These are phyloP conservation scores for Ascosphaera acerosa DNA, from an alignment of 2,329 filamentous ascomycete genomes.

Conservation along the genomic window DNA sequence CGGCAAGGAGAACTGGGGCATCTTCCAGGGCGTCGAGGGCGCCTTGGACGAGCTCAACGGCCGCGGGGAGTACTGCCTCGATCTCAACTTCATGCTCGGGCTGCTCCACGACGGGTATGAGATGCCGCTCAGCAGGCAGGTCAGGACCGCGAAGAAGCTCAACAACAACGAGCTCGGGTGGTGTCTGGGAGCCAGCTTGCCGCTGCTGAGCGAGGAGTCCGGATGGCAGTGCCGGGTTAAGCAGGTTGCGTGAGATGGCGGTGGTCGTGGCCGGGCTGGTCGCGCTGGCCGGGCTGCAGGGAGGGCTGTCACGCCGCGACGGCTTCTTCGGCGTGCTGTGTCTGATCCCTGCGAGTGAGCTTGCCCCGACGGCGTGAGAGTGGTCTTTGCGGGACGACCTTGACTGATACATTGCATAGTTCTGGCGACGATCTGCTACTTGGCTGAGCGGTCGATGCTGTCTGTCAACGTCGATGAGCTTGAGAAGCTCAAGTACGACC, in stretches of 20 bases:
- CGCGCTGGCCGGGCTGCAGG: no score
- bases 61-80: conserved; percentile 75
- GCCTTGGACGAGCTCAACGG: conserved; percentile 58
- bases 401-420: conserved; percentile 8
- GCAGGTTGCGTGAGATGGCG: conserved; percentile 35
- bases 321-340: conserved; percentile 10
- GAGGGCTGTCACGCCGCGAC: no score
- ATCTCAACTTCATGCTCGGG: conserved; percentile 89
- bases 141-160: conserved; percentile 97
- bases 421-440: conserved; percentile 11
- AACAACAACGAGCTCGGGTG: conserved; percentile 90
- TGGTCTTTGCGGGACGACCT: no score
- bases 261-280: no score
- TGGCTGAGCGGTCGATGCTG: conserved; percentile 13
- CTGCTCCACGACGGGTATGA: conserved; percentile 89
- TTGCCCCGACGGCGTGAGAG: not conserved
- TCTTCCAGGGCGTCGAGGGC: conserved; percentile 49
- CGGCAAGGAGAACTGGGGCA: conserved; percentile 51
- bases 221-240: conserved; percentile 79
- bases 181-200: conserved; percentile 89
- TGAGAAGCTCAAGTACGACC: conserved; percentile 17
- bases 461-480: conserved; percentile 16
- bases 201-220: conserved; percentile 52
- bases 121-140: conserved; percentile 88
- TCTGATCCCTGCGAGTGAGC: conserved; percentile 16